Base-by-base conservation (phyloP, 441 rosid species). In the Populus hybrid region DNA sequence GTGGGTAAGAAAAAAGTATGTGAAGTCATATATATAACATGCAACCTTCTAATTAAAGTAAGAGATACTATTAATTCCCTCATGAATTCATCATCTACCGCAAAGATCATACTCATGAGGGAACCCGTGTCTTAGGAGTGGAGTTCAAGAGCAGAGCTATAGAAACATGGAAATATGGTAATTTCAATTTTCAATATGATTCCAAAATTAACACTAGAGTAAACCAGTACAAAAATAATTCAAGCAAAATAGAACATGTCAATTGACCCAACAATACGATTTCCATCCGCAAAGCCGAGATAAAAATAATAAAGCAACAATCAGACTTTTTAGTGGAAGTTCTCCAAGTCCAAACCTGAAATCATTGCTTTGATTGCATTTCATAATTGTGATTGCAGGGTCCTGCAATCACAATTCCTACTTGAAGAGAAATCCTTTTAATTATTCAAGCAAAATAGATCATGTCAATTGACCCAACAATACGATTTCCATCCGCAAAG, bases 1-100 rank as follows among this genome's bases (percentile, higher is more conserved):
- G 75, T 32, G 20, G 40, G 64, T 24, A 7, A 75, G 70, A 61
- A 38, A 67, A 38, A 61, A 4, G 11, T 40, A 63, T 14, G 16
- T 66, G 28, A 8, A 35, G 21, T n/a, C 50, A 72, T 35, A 70
- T 26, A 26, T 10, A 8, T 30, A 71, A 65, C 6, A 26, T 40
- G 61, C 40, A n/a, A 61, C 30, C 30, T 74, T 20, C n/a, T 5
- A 20, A 34, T 18, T 63, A 34, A 7, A 28, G 50, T 36, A 24
- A 65, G 21, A 40, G 40, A 67, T 20, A 14, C n/a, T n/a, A 64
- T 65, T 88, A 67, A 8, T 75, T 61, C 80, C 77, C 77, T 57
- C 24, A 30, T 68, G 71, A 68, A 34, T 21, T 68, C 40, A 8
- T 9, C 66, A 28, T 72, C 66, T 72, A 14, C 36, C 3, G 18